A percentile compares a stretch with the other conserved stretches of the same genome.
Conservation (phyloP, 176 grass and related monocot species). For the Luzula sylvatica region DNA sequence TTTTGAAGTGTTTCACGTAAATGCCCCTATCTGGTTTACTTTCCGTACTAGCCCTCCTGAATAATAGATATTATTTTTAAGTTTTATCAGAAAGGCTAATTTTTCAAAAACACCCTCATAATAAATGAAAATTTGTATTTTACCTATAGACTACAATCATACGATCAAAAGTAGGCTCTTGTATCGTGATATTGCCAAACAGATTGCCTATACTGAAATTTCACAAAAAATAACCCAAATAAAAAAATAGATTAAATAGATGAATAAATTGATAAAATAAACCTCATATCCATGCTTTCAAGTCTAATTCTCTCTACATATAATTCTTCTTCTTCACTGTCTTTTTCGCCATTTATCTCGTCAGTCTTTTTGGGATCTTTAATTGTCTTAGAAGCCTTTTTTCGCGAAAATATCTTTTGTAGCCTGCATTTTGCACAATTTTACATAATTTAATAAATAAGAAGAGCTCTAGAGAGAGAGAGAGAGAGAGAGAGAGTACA, state of each 20-base stretch:
- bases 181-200: slow-evolving; percentile 71
- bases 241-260: slow-evolving; percentile 2
- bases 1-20: slow-evolving; percentile 97
- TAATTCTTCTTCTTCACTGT: slow-evolving; percentile 46
- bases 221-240: slow-evolving; percentile 4
- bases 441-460: slow-evolving; percentile 7
- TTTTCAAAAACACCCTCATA: neutral
- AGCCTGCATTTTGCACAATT: slow-evolving; percentile 36
- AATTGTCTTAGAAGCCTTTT: slow-evolving; percentile 31
- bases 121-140: too few relatives aligned
- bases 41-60: slow-evolving; percentile 57
- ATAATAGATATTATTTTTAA: slow-evolving; percentile 7
- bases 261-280: neutral
- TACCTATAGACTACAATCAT: slow-evolving; percentile 99
- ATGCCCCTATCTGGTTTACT: slow-evolving; percentile 56
- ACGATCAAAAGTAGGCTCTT: slow-evolving; percentile 97
- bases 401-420: slow-evolving; percentile 63
- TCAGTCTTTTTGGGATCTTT: slow-evolving; percentile 66
- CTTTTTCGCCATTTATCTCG: slow-evolving; percentile 33
- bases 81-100: too few relatives aligned
- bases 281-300: slow-evolving; percentile 88
- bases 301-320: slow-evolving; percentile 79
- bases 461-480: neutral
- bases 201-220: slow-evolving; percentile 57
- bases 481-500: slow-evolving; percentile 29